Evolutionary conservation across 192 early-diverging fungal species (phyloP).

Genomic region (Coemansia erecta): DNA sequence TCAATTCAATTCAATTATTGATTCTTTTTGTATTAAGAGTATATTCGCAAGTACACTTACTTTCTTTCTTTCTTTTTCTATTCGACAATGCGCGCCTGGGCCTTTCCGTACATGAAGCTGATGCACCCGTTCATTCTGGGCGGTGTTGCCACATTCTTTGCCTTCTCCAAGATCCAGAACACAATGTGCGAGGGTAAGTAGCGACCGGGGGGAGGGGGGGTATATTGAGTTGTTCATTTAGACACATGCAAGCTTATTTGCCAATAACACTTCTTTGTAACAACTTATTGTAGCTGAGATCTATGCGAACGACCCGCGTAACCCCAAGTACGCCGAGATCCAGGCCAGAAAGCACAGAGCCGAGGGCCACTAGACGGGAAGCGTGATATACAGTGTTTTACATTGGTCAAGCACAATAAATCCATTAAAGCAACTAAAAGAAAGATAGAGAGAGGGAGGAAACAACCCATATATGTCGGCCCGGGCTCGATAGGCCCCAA

Average conservation of each 20-base stretch:
- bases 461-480: not conserved
- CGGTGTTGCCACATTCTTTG: slow-evolving; percentile 31
- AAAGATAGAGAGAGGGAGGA: too few species aligned
- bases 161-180: slow-evolving; percentile 49
- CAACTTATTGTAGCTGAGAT: slow-evolving; percentile 31
- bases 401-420: too few species aligned
- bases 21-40: too few species aligned
- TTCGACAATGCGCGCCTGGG: slow-evolving; percentile 47
- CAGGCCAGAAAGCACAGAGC: slow-evolving; percentile 55
- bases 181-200: slow-evolving; percentile 49
- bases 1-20: too few species aligned
- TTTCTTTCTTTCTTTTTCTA: slow-evolving; percentile 9
- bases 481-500: not conserved
- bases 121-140: slow-evolving; percentile 55
- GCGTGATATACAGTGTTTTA: too few species aligned
- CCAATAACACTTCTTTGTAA: not conserved
- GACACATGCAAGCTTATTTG: not conserved
- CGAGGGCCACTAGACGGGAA: slow-evolving; percentile 33
- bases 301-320: slow-evolving; percentile 46
- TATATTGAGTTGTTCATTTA: too few species aligned
- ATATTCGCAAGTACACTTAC: not conserved
- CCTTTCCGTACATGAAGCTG: slow-evolving; percentile 53
- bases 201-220: too few species aligned
- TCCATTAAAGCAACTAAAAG: not conserved
- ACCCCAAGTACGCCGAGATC: slow-evolving; percentile 54